Conservation (phyloP, 1,139 yeast genomes). For the Candida mesenterica region DNA sequence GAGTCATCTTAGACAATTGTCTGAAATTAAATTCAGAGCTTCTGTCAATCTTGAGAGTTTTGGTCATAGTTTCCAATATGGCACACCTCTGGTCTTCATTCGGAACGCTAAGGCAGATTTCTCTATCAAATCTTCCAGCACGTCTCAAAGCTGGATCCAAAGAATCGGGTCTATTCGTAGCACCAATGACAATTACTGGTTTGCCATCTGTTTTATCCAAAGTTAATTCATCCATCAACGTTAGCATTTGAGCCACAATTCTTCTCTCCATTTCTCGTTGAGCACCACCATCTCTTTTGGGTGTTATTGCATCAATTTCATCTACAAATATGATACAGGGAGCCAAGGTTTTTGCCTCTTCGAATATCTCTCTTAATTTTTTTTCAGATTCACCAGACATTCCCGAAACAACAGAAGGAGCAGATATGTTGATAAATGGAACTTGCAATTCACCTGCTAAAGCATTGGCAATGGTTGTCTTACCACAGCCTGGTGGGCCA, state of each 20-base stretch:
- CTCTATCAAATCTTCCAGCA: constrained; percentile 72
- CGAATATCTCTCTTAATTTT: constrained; percentile 87
- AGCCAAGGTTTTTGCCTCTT: constrained; percentile 85
- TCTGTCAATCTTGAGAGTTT: constrained; percentile 55
- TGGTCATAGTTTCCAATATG: constrained; percentile 73
- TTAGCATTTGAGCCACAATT: constrained; percentile 90
- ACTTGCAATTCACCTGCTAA: constrained; percentile 93
- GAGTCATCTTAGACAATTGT: constrained; percentile 85
- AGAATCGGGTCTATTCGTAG: constrained; percentile 83
- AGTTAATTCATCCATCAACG: constrained; percentile 90
- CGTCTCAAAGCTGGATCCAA: constrained; percentile 98
- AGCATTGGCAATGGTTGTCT: constrained; percentile 93
- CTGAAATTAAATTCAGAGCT: constrained; percentile 65
- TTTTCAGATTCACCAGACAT: constrained; percentile 99
- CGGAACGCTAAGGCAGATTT: constrained; percentile 77
- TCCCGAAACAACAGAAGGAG: constrained; percentile 97
- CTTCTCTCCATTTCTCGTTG: constrained; percentile 98
- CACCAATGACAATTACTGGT: constrained; percentile 66
- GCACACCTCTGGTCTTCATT: constrained; percentile 78
- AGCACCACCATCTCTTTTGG: constrained; percentile 93
- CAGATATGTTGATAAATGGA: constrained; percentile 87
- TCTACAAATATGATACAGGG: constrained; percentile 93
- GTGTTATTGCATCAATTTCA: constrained; percentile 98
- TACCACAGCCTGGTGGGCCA: constrained; percentile 99
- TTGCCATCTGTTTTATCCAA: constrained; percentile 86